Base-by-base conservation (phyloP, 495 filamentous ascomycete species). In the Platismatia glauca region DNA sequence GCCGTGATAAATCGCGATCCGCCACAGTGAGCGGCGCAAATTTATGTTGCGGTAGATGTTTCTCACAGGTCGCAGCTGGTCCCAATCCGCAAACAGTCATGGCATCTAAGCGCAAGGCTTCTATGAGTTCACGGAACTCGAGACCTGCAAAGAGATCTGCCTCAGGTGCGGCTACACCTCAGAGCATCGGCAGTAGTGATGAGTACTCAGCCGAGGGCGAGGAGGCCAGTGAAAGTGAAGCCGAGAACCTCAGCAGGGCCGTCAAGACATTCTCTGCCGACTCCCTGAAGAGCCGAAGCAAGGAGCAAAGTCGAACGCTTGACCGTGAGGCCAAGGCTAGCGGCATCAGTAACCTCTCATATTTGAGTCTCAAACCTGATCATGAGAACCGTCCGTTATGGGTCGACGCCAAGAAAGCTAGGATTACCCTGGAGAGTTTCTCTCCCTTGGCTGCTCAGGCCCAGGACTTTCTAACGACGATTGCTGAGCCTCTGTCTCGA, bases 341-440 rank as follows among this genome's bases (percentile, higher is more conserved):
- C 70, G 82, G 81, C 29, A 82, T 86, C 66, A 85, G 84, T 64
- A 93, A 98, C 73, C 91, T 93, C 68, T 89, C 88, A 8, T 86
- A 87, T 62, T 78, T 96, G 6, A 72, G 79, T 29, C 79, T 98
- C 64, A 97, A 96, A 73, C 83, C 85, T 9, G 92, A 97, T 72
- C 91, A 95, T 78, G 83, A 83, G 52, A 88, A 88, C 66, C 86
- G 94, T 16, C 94, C 94, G 29, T 77, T 98, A 55, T 97, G 89
- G 88, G 91, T 98, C 67, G 90, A 97, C 73, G 90, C 90, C 1
- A 88, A 86, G 68, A 91, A 89, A 52, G 68, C 63, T 24, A 84
- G 85, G 64, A 92, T 99, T 71, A 90, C 94, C 31, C 79, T 97
- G n/a, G 94, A 99, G 79, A 95, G 90, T 65, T 97, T 97, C 77